These are phyloP conservation scores for Fusarium graminum DNA, from an alignment of 2,329 filamentous ascomycete species.

Conservation along the genomic window DNA sequence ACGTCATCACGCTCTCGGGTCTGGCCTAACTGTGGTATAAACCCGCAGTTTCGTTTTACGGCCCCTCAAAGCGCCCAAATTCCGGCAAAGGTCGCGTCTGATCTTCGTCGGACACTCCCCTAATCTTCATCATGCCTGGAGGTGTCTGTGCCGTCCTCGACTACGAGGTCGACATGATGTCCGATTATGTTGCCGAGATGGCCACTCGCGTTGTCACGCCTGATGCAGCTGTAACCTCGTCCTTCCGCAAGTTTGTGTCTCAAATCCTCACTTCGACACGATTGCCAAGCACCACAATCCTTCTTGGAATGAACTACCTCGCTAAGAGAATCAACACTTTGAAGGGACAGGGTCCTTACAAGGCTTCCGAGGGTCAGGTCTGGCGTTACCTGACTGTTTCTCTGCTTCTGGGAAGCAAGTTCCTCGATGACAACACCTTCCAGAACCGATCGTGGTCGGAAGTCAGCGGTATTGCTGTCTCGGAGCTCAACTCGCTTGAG, in stretches of 20 bases:
- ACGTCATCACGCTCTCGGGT: constrained; percentile 17
- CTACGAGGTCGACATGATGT: constrained; percentile 97
- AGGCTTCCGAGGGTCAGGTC: constrained; percentile 76
- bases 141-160: constrained; percentile 94
- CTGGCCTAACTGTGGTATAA: constrained; percentile 37
- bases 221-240: constrained; percentile 68
- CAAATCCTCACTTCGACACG: constrained; percentile 92
- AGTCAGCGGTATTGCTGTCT: constrained; percentile 88
- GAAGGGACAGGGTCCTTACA: constrained; percentile 67
- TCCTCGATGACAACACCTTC: constrained; percentile 96
- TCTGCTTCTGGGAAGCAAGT: constrained; percentile 91
- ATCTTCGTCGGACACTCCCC: constrained; percentile 56
- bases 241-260: constrained; percentile 91
- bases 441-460: constrained; percentile 98
- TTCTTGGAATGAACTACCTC: constrained; percentile 90
- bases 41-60: constrained; percentile 30
- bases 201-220: constrained; percentile 72
- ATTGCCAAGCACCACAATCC: constrained; percentile 89
- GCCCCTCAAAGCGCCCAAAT: constrained; percentile 35
- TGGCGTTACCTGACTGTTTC: constrained; percentile 90
- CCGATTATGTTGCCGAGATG: constrained; percentile 94
- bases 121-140: constrained; percentile 71
- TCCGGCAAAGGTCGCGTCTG: constrained; percentile 57
- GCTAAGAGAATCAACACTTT: constrained; percentile 85
- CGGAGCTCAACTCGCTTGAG: constrained; percentile 87